Evolutionary conservation across 2,329 filamentous ascomycete species (phyloP), one percentile per base, ranked within the genome.

Genomic region (Didymellaceae sp.): DNA sequence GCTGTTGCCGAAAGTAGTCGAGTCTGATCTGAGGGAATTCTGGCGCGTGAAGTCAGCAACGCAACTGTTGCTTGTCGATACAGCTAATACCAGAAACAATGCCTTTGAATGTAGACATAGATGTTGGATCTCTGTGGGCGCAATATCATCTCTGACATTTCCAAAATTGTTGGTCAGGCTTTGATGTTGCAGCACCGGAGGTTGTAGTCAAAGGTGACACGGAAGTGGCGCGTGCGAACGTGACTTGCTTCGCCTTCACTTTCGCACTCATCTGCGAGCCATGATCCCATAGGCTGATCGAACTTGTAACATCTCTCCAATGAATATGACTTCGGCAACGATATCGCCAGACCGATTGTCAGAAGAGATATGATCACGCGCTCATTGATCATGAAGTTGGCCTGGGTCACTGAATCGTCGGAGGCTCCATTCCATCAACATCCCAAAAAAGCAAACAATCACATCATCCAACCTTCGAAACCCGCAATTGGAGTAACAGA

Each of bases 11-110:
- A 63, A 97, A 97, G 75, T 86, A 91, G 73, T 97, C 92, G 58
- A 97, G 86, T 62, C 86, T 79, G 52, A 96, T 91, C 31, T 86
- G 83, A 4, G 90, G 90, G 60, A 96, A 95, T 66, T 96, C 91
- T 74, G 44, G 16, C 8, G 17, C 7, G 18, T 32, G 3, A 16
- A 32, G 20, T 52, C 38, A 42, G 39, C 37, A 44, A 54, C 5
- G 54, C 52, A 18, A 28, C 16, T 9, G 13, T 26, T 17, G 5
- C 7, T 6, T 10, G 25, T 18, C 16, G 33, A 32, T 32, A 14
- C 21, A 24, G 34, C 8, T 31, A 38, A 28, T 37, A 66, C 62
- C 61, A 20, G 59, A 57, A 30, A 72, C 50, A 38, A 72, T 64
- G 47, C 70, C 68, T 55, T 62, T 68, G 59, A 72, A 72, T 11